Percentiles rank a stretch among this genome's conserved stretches.
phyloP scores from a whole-genome alignment of 257 asterid genomes.

The Nicotiana knightiana region DNA sequence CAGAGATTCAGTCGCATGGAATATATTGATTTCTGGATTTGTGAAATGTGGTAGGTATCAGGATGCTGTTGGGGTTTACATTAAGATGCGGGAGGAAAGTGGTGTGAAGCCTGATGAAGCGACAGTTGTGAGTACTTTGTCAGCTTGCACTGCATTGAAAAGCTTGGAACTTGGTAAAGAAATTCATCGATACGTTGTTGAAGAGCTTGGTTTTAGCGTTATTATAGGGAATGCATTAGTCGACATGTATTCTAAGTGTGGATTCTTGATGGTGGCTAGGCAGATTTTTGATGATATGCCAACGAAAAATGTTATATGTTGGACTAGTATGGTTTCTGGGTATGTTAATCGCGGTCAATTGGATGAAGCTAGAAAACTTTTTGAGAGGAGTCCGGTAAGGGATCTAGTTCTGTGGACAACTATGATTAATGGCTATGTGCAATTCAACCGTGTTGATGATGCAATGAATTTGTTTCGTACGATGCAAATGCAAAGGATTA shows the following conservation, averaged over 20 bases:
- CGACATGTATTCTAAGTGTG: conserved; percentile 90
- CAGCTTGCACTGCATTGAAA: conserved; percentile 67
- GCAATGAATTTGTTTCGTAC: conserved; percentile 55
- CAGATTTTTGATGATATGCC: conserved; percentile 51
- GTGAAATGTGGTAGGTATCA: conserved; percentile 47
- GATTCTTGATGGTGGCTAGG: conserved; percentile 58
- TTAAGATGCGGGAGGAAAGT: conserved; percentile 40
- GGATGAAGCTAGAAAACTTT: conserved; percentile 63
- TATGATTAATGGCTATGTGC: conserved; percentile 79
- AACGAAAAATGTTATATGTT: conserved; percentile 61
- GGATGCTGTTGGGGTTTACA: conserved; percentile 55
- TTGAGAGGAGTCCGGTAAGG: conserved; percentile 53
- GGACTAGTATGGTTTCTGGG: conserved; percentile 82
- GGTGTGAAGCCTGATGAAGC: conserved; percentile 59
- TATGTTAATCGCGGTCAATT: conserved; percentile 46
- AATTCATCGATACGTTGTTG: conserved; percentile 51
- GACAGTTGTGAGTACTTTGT: conserved; percentile 69
- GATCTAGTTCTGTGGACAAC: conserved; percentile 85
- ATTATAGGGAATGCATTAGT: conserved; percentile 63
- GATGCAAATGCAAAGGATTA: conserved; percentile 61
- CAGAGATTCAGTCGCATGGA: conserved; percentile 71
- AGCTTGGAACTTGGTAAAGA: conserved; percentile 60
- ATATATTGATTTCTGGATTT: conserved; percentile 54
- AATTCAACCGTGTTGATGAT: conserved; percentile 64
- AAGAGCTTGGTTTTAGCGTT: conserved; percentile 41